Evolutionary conservation across 495 filamentous ascomycete genomes (phyloP).

Genomic region (Friedmanniomyces simplex): DNA sequence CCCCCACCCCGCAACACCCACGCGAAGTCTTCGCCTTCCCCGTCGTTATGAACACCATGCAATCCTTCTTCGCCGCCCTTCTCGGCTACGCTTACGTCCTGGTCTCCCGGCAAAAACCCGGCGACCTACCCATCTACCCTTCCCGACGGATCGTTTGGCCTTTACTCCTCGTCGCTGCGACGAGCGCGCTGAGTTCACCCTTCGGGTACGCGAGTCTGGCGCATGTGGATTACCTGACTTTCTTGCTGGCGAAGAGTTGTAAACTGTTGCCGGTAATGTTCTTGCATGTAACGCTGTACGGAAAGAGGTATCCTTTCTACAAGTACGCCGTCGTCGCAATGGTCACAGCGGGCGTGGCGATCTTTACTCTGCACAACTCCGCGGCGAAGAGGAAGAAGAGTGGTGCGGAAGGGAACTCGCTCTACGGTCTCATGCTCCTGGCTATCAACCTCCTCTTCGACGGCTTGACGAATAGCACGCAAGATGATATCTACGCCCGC

Average conservation of each 20-base stretch:
- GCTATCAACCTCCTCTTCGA: slow-evolving; percentile 92
- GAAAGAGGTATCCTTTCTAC: slow-evolving; percentile 81
- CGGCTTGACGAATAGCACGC: slow-evolving; percentile 89
- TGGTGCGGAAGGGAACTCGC: slow-evolving; percentile 41
- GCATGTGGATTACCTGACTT: slow-evolving; percentile 98
- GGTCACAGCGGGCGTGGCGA: slow-evolving; percentile 84
- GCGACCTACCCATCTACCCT: slow-evolving; percentile 64
- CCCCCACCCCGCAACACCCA: slow-evolving; percentile 33
- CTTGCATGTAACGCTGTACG: slow-evolving; percentile 86
- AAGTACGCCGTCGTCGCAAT: slow-evolving; percentile 89
- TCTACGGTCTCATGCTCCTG: slow-evolving; percentile 75
- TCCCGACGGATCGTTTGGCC: slow-evolving; percentile 59
- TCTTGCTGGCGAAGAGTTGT: slow-evolving; percentile 95
- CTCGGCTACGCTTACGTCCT: slow-evolving; percentile 74
- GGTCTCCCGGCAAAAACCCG: slow-evolving; percentile 39
- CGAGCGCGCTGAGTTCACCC: slow-evolving; percentile 76
- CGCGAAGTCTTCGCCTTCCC: slow-evolving; percentile 77
- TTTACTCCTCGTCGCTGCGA: slow-evolving; percentile 77
- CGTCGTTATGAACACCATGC: slow-evolving; percentile 90
- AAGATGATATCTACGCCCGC: slow-evolving; percentile 82
- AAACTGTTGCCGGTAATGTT: slow-evolving; percentile 97
- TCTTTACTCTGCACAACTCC: slow-evolving; percentile 84
- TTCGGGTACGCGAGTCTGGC: slow-evolving; percentile 90
- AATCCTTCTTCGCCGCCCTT: slow-evolving; percentile 77
- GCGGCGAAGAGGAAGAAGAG: slow-evolving; percentile 54